Evolutionary conservation across 306 rosid species (phyloP).

Genomic region (Psophocarpus tetragonolobus): DNA sequence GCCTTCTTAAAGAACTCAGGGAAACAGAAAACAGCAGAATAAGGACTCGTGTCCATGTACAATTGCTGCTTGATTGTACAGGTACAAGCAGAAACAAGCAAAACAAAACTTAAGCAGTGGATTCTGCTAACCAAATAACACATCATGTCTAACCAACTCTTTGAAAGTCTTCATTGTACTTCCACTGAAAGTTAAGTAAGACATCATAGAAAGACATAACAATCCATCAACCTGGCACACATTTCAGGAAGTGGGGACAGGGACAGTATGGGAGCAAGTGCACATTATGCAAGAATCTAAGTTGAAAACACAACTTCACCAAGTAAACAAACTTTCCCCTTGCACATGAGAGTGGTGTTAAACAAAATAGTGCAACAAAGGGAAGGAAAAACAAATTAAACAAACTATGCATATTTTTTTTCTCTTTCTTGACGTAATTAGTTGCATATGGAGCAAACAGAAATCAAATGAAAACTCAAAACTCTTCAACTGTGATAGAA

Average conservation of each 20-base stretch:
- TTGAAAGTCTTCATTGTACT: neutral
- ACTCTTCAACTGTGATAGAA: neutral
- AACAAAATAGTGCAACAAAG: constrained; percentile 15
- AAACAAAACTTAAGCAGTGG: constrained; percentile 28
- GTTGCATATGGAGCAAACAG: neutral
- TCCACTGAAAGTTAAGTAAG: neutral
- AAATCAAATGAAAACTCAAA: constrained; percentile 7
- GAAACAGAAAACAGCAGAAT: neutral
- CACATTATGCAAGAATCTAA: constrained; percentile 16
- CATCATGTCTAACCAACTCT: constrained; percentile 28
- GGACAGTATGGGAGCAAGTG: neutral
- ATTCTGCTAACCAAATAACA: constrained; percentile 27
- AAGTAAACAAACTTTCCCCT: constrained; percentile 31
- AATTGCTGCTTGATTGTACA: constrained; percentile 10
- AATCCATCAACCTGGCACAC: neutral
- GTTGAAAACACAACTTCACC: constrained; percentile 20
- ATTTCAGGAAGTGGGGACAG: neutral
- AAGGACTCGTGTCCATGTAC: neutral
- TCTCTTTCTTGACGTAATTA: neutral
- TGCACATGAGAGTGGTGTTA: constrained; percentile 7
- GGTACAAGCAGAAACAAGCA: constrained; percentile 19
- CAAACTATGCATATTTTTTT: constrained; percentile 17
- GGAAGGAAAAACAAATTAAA: neutral
- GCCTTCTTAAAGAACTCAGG: constrained; percentile 24
- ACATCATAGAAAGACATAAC: neutral